phyloP scores from a whole-genome alignment of 2,329 filamentous ascomycete genomes.

The Xylariomycetidae sp. region DNA sequence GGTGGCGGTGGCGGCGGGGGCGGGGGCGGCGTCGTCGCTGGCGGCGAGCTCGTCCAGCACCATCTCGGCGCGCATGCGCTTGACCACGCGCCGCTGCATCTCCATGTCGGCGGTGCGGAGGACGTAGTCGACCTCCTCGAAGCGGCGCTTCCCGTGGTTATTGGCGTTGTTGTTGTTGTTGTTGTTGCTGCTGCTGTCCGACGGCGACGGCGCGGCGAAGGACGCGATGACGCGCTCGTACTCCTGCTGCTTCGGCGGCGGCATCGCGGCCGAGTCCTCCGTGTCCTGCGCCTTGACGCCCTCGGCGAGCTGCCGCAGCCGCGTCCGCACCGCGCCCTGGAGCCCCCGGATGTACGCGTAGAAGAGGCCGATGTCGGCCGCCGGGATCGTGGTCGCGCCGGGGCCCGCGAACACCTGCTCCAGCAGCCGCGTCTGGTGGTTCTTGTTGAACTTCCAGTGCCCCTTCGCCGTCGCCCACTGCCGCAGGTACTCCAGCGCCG shows the following conservation, averaged over 20 bases:
- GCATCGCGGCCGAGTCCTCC: conserved; percentile 38
- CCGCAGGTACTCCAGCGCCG: conserved; percentile 69
- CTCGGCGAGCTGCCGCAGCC: conserved; percentile 61
- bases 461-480: conserved; percentile 66
- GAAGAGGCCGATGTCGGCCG: conserved; percentile 62
- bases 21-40: conserved; percentile 26
- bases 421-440: conserved; percentile 76
- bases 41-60: conserved; percentile 49
- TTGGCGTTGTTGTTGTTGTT: conserved; percentile 22
- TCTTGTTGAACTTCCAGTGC: conserved; percentile 95
- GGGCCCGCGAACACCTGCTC: conserved; percentile 66
- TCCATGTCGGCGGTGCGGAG: conserved; percentile 42
- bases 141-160: conserved; percentile 38
- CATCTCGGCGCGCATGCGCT: conserved; percentile 57
- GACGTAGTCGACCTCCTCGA: conserved; percentile 48
- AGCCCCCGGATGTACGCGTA: conserved; percentile 74
- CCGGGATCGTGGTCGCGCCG: conserved; percentile 60
- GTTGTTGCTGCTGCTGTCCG: not conserved
- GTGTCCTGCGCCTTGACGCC: conserved; percentile 54
- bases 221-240: conserved; percentile 51
- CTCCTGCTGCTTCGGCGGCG: conserved; percentile 44
- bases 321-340: conserved; percentile 65
- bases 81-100: conserved; percentile 50
- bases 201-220: conserved; percentile 31
- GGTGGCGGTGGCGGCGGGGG: conserved; percentile 19